Base-by-base conservation (phyloP, 1,139 yeast genomes). In the Geotrichum carabidarum region DNA sequence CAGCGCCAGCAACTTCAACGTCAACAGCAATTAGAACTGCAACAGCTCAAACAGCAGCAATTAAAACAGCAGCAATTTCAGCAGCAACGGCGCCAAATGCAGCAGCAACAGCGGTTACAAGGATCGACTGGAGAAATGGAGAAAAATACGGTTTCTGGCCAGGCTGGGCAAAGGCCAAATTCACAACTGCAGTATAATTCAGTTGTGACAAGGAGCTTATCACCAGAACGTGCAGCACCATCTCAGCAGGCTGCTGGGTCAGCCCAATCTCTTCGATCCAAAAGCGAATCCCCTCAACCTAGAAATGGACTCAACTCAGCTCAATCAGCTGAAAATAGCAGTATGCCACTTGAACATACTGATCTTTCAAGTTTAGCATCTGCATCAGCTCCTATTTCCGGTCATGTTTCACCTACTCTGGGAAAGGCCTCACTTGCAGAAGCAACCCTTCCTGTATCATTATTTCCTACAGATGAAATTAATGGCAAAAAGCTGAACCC, bases 341-440 rank as follows among this genome's bases (percentile, higher is more conserved):
- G 27, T 5, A 22, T 22, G 5, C 17, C 40, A n/a, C 18, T n/a
- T 14, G 40, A 6, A 37, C 12, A 4, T 5, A 32, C 46, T 8
- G 46, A 27, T 43, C 12, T 43, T 30, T 6, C 31, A n/a, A 14
- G 46, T 30, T 43, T 43, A 17, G 17, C 46, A 43, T 43, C 46
- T 27, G 17, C 15, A n/a, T 43, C 46, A 6, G 56, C 59, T 18
- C 59, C 57, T 32, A 38, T 69, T 65, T 46, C 42, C 11, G 59
- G 58, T 22, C 51, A 40, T 35, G 30, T 12, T n/a, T 6, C 42
- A 8, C 60, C 62, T 46, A 71, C 73, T 1, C 80, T 76, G 59
- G 76, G 79, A 9, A 78, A 74, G 12, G 78, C 70, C 49, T 75
- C 54, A 60, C 67, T 54, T 66, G 64, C 57, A 74, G 66, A 59